A percentile compares a stretch with the other conserved stretches of the same genome.
These are phyloP conservation scores for Ustilago hordei DNA, from an alignment of 1,284 basidiomycete species.

Conservation along the genomic window DNA sequence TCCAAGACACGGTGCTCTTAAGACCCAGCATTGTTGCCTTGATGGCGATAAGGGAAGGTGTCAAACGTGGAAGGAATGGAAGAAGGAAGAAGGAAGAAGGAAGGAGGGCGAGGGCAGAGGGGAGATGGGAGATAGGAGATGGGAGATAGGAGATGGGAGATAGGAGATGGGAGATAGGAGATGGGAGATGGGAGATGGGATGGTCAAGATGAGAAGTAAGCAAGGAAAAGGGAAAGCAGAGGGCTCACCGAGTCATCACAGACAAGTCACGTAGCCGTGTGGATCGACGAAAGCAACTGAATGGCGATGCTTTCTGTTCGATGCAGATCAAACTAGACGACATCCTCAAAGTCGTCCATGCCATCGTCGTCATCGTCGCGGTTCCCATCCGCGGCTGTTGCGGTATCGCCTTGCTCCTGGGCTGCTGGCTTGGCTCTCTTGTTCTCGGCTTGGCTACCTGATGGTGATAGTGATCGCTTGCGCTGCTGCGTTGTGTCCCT, in stretches of 20 bases:
- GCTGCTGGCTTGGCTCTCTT: slow-evolving; percentile 34
- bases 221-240: not conserved
- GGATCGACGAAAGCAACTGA: slow-evolving; percentile 8
- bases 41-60: not conserved
- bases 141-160: not conserved
- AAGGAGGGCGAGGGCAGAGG: not conserved
- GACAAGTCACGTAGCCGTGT: slow-evolving; percentile 8
- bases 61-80: not conserved
- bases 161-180: not conserved
- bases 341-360: slow-evolving; percentile 64
- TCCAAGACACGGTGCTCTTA: slow-evolving; percentile 60
- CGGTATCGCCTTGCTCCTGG: slow-evolving; percentile 5
- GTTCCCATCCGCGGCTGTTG: slow-evolving; percentile 1
- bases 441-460: slow-evolving; percentile 22
- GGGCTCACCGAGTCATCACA: slow-evolving; percentile 21
- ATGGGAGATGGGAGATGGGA: not conserved
- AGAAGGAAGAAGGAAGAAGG: not conserved
- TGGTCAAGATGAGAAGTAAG: not conserved
- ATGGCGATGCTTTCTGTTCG: slow-evolving; percentile 8
- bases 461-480: slow-evolving; percentile 40
- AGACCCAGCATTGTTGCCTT: slow-evolving; percentile 46
- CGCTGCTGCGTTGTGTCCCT: slow-evolving; percentile 13
- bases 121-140: not conserved
- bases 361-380: slow-evolving; percentile 54
- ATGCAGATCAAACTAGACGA: slow-evolving; percentile 45